Conservation (phyloP, 208 protist genomes). For the Porcisia deanei region DNA sequence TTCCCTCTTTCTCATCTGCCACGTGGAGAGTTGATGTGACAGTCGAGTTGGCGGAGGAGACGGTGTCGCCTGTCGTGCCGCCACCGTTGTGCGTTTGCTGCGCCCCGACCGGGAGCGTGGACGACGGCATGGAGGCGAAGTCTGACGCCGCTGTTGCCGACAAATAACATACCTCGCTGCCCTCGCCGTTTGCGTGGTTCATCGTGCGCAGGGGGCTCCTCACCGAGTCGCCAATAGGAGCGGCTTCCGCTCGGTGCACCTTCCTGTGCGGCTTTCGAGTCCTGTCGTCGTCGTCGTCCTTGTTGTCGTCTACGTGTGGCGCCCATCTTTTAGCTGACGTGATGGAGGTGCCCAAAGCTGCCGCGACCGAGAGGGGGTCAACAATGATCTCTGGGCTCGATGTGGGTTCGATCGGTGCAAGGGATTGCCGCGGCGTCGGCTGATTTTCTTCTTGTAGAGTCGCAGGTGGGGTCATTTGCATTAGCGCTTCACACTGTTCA, state of each 20-base stretch:
- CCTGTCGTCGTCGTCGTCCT: not conserved
- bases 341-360: constrained; percentile 15
- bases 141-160: not conserved
- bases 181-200: constrained; percentile 8
- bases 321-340: not conserved
- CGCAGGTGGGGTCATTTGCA: constrained; percentile 2
- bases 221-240: constrained; percentile 23
- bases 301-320: not conserved
- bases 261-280: constrained; percentile 2
- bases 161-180: not conserved
- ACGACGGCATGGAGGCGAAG: constrained; percentile 2
- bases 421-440: not conserved
- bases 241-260: not conserved
- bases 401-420: constrained; percentile 2
- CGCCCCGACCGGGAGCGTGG: constrained; percentile 6
- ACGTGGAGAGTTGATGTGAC: not conserved
- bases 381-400: constrained; percentile 13
- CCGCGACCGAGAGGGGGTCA: constrained; percentile 17
- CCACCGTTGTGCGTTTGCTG: not conserved
- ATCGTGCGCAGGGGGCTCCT: constrained; percentile 31
- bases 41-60: not conserved
- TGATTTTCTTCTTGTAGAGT: not conserved
- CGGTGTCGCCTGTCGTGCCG: not conserved
- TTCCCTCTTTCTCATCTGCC: constrained; percentile 2
- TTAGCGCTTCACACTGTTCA: constrained; percentile 13